Evolutionary conservation across 1,284 basidiomycete species (phyloP), one percentile per base, ranked within the genome.

Genomic region (Rhizopogon parksii): DNA sequence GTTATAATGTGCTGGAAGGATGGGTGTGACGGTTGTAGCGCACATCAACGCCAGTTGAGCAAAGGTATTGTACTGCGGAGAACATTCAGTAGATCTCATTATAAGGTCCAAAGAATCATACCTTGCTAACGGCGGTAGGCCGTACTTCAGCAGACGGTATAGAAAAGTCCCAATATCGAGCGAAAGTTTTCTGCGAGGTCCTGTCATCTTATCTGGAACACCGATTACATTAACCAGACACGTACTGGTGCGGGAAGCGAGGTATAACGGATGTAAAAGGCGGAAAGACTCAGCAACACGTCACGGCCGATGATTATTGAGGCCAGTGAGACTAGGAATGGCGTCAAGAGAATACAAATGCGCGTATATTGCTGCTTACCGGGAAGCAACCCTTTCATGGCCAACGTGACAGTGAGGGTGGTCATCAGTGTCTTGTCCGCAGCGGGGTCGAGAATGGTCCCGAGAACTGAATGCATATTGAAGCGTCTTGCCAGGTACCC

Each of bases 371-470:
- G 12, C 17, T 34, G 14, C 42, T 32, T 11, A 95, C 94, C 59
- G n/a, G 95, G 94, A 27, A 99, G 71, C 57, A 95, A 73, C 7
- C 83, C 85, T 58, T 89, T 86, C 74, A 88, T 80, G 0, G 90
- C 83, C 51, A 99, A 72, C 1, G 92, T 88, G 43, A 95, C 74
- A 1, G 92, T 93, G 65, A 99, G 76, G 0, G 95, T 97, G 1
- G 95, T 96, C 86, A 99, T 91, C 40, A 99, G 73, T 21, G 84
- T 78, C 71, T 99, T 99, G 78, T 99, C 95, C 2, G 96, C 95
- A 0, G 95, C 93, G 6, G 95, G 95, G 67, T 99, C 96, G 6
- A 98, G 78, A 53, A 99, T 95, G 9, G 90, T 91, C 8, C 95
- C 95, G 34, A 99, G 77, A 8, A 98, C 92, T 8, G 91, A 87